Percentiles rank a stretch among this genome's conserved stretches.
phyloP scores from a whole-genome alignment of 805 yeast genomes.

The Candida sakaeoensis region DNA sequence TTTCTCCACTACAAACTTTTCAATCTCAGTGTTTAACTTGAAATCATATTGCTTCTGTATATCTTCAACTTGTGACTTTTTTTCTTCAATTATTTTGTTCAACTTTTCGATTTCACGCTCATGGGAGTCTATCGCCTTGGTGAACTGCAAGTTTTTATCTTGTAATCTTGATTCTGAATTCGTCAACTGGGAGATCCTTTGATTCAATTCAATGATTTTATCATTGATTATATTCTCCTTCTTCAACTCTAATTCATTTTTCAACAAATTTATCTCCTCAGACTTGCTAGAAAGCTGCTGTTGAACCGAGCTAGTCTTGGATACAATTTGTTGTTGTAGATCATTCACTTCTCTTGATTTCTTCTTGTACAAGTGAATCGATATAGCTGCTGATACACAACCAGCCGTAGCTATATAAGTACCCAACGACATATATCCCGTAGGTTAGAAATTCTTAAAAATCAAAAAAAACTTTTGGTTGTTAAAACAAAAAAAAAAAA shows the following conservation, averaged over 20 bases:
- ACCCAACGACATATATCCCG: slow-evolving; percentile 2
- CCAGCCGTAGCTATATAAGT: slow-evolving; percentile 7
- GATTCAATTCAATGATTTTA: neutral
- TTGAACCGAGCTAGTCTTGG: slow-evolving; percentile 1
- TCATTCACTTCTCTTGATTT: slow-evolving; percentile 3
- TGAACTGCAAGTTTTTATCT: neutral
- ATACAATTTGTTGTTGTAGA: neutral
- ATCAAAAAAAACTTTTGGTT: neutral
- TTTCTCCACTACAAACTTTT: slow-evolving; percentile 18
- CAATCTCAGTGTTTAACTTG: slow-evolving; percentile 23
- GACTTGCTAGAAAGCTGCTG: slow-evolving; percentile 8
- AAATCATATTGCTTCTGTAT: slow-evolving; percentile 17
- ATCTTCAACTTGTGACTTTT: neutral
- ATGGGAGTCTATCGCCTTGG: neutral
- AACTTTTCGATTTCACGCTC: neutral
- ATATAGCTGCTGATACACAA: slow-evolving; percentile 7
- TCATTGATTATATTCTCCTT: neutral
- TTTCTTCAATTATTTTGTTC: neutral
- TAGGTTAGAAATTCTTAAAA: too few species aligned
- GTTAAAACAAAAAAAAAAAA: neutral
- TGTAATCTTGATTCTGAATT: neutral
- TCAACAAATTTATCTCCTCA: slow-evolving; percentile 9
- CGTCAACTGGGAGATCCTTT: neutral
- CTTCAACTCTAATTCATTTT: neutral
- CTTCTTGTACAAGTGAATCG: slow-evolving; percentile 3